phyloP scores from a whole-genome alignment of 495 filamentous ascomycete genomes.

The Geoglossum glabrum region DNA sequence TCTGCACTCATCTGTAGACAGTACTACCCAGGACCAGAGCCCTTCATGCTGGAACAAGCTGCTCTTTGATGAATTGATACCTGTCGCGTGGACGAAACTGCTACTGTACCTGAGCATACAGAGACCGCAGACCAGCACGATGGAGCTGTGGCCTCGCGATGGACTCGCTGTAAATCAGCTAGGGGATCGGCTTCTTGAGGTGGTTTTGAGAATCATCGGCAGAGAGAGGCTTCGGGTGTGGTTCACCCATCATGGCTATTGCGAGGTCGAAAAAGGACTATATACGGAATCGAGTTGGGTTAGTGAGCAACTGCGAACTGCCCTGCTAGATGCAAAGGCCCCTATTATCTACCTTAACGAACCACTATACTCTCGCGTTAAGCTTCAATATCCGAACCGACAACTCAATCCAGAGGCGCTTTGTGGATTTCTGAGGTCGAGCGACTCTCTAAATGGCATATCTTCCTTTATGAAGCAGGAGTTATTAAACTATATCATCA shows the following conservation, averaged over 20 bases:
- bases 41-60: conserved; percentile 18
- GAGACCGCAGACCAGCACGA: neutral
- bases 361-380: too few species aligned
- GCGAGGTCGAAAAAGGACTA: too few species aligned
- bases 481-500: neutral
- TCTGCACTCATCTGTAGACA: conserved; percentile 10
- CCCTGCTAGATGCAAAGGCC: too few species aligned
- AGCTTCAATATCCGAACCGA: too few species aligned
- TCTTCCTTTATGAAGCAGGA: neutral
- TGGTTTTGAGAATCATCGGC: neutral
- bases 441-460: too few species aligned
- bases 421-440: too few species aligned
- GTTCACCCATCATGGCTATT: neutral
- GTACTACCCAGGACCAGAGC: conserved; percentile 5
- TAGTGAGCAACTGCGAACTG: too few species aligned
- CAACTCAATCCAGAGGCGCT: too few species aligned
- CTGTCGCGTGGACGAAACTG: conserved; percentile 14
- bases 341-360: too few species aligned
- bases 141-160: neutral
- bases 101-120: neutral
- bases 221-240: neutral
- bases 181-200: neutral
- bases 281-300: too few species aligned
- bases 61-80: conserved; percentile 17
- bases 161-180: neutral